Percentiles rank a stretch among this genome's conserved stretches.
Conservation (phyloP, 768 basidiomycete species). For the Boletus rubroflammeus region DNA sequence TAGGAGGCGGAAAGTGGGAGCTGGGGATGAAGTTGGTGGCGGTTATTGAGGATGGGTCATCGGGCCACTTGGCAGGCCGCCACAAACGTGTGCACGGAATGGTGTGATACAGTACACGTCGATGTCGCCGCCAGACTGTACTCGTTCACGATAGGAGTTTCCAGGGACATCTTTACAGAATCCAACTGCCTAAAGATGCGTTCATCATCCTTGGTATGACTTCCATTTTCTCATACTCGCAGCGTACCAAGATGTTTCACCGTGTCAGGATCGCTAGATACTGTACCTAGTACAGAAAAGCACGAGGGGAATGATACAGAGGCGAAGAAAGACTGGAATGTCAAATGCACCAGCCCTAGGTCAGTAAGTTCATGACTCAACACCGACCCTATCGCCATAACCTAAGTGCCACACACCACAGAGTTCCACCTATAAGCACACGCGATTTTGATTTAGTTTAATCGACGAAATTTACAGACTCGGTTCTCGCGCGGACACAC, state of each 20-base stretch:
- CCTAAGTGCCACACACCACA: no score
- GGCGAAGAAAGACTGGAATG: no score
- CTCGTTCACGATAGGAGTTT: background rate
- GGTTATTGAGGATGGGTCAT: slow-evolving; percentile 8
- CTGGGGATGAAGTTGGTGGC: slow-evolving; percentile 27
- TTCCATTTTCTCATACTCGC: background rate
- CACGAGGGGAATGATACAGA: no score
- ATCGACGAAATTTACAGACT: no score
- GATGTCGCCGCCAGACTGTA: background rate
- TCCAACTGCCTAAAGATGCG: background rate
- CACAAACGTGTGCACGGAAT: background rate
- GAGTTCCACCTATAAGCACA: background rate
- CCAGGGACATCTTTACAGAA: background rate
- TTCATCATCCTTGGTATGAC: background rate
- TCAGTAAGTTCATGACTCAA: no score
- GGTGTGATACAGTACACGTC: background rate
- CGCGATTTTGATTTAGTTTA: background rate
- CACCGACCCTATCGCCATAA: no score
- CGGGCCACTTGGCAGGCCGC: background rate
- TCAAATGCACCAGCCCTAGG: no score
- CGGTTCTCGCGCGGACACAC: background rate
- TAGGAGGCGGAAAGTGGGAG: slow-evolving; percentile 49
- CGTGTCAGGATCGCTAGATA: no score
- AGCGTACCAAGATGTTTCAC: background rate
- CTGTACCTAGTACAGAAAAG: no score